Conservation (phyloP, 208 protist genomes). For the Leishmania gerbilli region DNA sequence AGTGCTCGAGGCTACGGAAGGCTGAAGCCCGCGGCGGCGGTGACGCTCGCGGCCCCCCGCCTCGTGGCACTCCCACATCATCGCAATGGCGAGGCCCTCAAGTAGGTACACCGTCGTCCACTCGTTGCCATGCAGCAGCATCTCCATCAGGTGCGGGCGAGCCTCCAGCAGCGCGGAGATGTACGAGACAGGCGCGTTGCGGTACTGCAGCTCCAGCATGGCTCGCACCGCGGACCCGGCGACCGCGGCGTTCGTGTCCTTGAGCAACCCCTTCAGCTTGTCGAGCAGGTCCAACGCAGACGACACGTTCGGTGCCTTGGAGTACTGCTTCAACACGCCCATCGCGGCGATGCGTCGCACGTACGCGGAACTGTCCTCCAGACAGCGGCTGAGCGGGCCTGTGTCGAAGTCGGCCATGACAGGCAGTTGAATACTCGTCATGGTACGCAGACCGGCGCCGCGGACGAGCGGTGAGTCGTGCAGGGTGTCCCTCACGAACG, state of each 20-base stretch:
- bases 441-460: slow-evolving; percentile 98
- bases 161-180: slow-evolving; percentile 53
- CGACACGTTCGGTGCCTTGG: slow-evolving; percentile 90
- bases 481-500: slow-evolving; percentile 95
- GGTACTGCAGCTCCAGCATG: slow-evolving; percentile 71
- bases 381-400: slow-evolving; percentile 91
- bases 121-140: slow-evolving; percentile 94
- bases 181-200: slow-evolving; percentile 33
- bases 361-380: slow-evolving; percentile 97
- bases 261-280: slow-evolving; percentile 89
- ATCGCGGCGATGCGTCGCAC: slow-evolving; percentile 98
- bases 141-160: slow-evolving; percentile 88
- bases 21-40: background rate
- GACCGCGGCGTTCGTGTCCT: slow-evolving; percentile 97
- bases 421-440: slow-evolving; percentile 98
- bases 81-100: slow-evolving; percentile 88
- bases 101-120: slow-evolving; percentile 98
- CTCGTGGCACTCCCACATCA: slow-evolving; percentile 36
- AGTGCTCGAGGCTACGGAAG: background rate
- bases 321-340: slow-evolving; percentile 97
- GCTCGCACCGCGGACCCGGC: slow-evolving; percentile 96
- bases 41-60: slow-evolving; percentile 3
- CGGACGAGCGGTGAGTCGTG: slow-evolving; percentile 97
- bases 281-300: slow-evolving; percentile 91
- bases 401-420: slow-evolving; percentile 97